A percentile compares a stretch with the other conserved stretches of the same genome.
Evolutionary conservation across 2,329 filamentous ascomycete genomes (phyloP).

Genomic region (Ophidiomyces ophidiicola): DNA sequence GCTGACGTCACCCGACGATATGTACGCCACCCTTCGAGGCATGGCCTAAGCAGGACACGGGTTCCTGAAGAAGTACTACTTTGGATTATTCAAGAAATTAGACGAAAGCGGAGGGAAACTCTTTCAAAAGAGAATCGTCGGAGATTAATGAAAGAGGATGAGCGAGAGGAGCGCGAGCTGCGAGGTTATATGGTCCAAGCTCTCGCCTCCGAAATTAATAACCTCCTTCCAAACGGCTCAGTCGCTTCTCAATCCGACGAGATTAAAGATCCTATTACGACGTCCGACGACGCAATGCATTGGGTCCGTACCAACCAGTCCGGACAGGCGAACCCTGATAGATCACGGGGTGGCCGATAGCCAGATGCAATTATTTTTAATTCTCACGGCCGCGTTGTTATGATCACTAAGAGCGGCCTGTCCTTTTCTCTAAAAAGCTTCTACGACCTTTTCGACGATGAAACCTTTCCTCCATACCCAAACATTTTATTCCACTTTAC

Average conservation of each 20-base stretch:
- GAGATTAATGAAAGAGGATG: slow-evolving; percentile 37
- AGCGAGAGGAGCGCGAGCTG: slow-evolving; percentile 38
- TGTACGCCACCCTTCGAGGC: slow-evolving; percentile 39
- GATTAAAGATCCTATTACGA: slow-evolving; percentile 31
- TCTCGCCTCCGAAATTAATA: slow-evolving; percentile 35
- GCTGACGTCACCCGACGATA: slow-evolving; percentile 57
- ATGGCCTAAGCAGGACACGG: slow-evolving; percentile 61
- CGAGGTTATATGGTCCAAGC: slow-evolving; percentile 35
- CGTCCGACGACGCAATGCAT: slow-evolving; percentile 25
- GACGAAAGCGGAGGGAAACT: slow-evolving; percentile 67
- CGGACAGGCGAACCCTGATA: slow-evolving; percentile 25
- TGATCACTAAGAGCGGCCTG: too few species aligned
- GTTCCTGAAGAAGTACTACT: slow-evolving; percentile 83
- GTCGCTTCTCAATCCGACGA: slow-evolving; percentile 23
- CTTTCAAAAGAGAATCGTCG: slow-evolving; percentile 58
- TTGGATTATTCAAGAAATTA: slow-evolving; percentile 86
- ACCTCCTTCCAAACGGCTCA: slow-evolving; percentile 26
- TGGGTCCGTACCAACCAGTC: slow-evolving; percentile 22
- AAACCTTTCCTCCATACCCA: too few species aligned
- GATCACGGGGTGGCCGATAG: slow-evolving; percentile 26
- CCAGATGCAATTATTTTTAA: neutral
- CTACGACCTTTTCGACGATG: too few species aligned
- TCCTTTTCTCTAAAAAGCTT: too few species aligned
- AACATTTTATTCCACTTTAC: too few species aligned
- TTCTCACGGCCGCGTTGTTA: slow-evolving; percentile 1